Conservation (phyloP, 1,284 basidiomycete species). For the Anthracocystis panici-leucophaei region DNA sequence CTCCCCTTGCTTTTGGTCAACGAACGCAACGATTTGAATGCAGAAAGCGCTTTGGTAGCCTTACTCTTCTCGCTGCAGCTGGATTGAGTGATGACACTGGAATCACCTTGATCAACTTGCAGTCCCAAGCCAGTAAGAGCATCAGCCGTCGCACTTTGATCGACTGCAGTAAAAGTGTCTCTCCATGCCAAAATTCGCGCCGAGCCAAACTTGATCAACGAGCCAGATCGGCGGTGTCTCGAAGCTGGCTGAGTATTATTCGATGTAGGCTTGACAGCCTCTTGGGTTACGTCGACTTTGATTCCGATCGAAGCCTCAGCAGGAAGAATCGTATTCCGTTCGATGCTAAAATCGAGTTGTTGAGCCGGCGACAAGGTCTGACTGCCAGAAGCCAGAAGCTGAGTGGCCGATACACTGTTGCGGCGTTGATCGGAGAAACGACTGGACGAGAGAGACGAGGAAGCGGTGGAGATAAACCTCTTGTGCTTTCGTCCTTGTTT, state of each 20-base stretch:
- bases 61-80: not conserved
- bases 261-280: not conserved
- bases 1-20: slow-evolving; percentile 1
- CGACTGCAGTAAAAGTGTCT: slow-evolving; percentile 8
- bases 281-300: not conserved
- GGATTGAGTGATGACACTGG: not conserved
- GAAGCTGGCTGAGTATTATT: not conserved
- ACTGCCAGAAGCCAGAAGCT: slow-evolving; percentile 7
- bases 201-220: slow-evolving; percentile 25
- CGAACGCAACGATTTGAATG: slow-evolving; percentile 26
- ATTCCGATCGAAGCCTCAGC: not conserved
- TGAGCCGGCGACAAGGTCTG: not conserved
- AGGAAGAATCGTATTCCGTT: not conserved
- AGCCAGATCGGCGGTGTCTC: slow-evolving; percentile 36
- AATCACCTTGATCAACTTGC: slow-evolving; percentile 1
- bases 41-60: slow-evolving; percentile 10
- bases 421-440: slow-evolving; percentile 2
- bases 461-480: slow-evolving; percentile 26
- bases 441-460: slow-evolving; percentile 20
- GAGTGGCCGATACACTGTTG: slow-evolving; percentile 18
- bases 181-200: slow-evolving; percentile 26
- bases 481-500: slow-evolving; percentile 11
- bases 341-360: not conserved
- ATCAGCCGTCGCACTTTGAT: too few relatives aligned
- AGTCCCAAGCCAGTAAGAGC: slow-evolving; percentile 20